Percentiles rank a stretch among this genome's conserved stretches.
These are phyloP conservation scores for Leccinum imitatum DNA, from an alignment of 768 basidiomycete genomes.

Conservation along the genomic window DNA sequence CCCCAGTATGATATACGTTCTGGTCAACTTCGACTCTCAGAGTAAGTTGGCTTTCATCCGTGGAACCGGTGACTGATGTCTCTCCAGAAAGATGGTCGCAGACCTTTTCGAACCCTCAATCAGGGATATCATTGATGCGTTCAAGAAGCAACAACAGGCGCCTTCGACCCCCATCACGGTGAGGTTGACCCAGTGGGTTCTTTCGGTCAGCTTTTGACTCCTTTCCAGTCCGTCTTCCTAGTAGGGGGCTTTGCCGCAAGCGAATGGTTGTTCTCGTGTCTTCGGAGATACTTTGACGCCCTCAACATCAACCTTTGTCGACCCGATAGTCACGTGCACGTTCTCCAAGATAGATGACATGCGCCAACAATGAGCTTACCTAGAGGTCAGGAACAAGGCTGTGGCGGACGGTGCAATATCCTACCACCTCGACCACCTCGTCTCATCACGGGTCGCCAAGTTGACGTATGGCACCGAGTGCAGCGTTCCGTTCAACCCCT, in stretches of 20 bases:
- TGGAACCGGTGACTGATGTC: neutral
- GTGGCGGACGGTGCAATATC: slow-evolving; percentile 53
- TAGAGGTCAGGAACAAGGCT: slow-evolving; percentile 40
- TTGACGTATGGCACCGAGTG: slow-evolving; percentile 49
- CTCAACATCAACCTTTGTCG: slow-evolving; percentile 45
- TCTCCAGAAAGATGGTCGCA: slow-evolving; percentile 38
- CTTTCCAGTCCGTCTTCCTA: slow-evolving; percentile 43
- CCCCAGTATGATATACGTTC: slow-evolving; percentile 37
- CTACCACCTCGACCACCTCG: slow-evolving; percentile 46
- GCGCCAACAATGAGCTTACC: slow-evolving; percentile 12
- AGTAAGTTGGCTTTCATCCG: slow-evolving; percentile 23
- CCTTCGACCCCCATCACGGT: slow-evolving; percentile 36
- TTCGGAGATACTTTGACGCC: slow-evolving; percentile 39
- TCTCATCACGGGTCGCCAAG: slow-evolving; percentile 47
- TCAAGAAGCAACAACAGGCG: slow-evolving; percentile 32
- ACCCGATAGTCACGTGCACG: slow-evolving; percentile 56
- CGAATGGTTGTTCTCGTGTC: slow-evolving; percentile 45
- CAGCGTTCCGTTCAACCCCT: slow-evolving; percentile 34
- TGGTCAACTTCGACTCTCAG: slow-evolving; percentile 40
- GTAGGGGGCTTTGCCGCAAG: slow-evolving; percentile 56
- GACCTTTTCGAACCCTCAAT: slow-evolving; percentile 46
- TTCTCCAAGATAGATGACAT: slow-evolving; percentile 2
- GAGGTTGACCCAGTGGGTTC: slow-evolving; percentile 2
- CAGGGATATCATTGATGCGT: slow-evolving; percentile 34
- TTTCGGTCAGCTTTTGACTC: neutral